phyloP scores from a whole-genome alignment of 1,139 yeast genomes.

The Arxiozyma slooffiae region DNA sequence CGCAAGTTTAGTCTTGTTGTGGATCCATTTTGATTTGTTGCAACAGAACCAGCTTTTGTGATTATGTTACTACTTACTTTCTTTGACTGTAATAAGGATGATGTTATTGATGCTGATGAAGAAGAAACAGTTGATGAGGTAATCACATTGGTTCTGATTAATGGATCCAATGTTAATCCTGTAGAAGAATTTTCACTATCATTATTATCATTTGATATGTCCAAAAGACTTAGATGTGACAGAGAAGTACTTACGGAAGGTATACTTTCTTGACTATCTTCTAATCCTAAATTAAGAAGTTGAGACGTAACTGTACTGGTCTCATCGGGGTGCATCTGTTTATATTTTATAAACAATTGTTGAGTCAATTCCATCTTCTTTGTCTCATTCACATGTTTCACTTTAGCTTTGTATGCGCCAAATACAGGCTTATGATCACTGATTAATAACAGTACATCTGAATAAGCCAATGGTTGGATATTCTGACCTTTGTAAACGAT shows the following conservation, averaged over 20 bases:
- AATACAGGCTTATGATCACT: conserved; percentile 93
- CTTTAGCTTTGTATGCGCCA: conserved; percentile 57
- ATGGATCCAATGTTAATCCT: neutral
- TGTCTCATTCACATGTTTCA: conserved; percentile 54
- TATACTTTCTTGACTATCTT: conserved; percentile 1
- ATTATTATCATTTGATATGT: neutral
- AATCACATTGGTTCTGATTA: neutral
- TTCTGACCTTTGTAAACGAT: conserved; percentile 53
- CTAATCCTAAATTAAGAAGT: conserved; percentile 9
- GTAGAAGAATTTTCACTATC: neutral
- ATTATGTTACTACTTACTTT: conserved; percentile 1
- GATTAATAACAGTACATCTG: conserved; percentile 44
- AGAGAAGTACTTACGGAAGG: neutral
- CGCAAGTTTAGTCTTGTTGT: conserved; percentile 17
- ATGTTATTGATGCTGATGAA: conserved; percentile 5
- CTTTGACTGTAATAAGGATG: conserved; percentile 6
- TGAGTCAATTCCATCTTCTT: conserved; percentile 42
- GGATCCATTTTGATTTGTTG: neutral
- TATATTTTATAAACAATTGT: conserved; percentile 45
- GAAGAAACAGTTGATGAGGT: neutral
- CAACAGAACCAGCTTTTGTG: neutral
- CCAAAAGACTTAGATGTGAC: neutral
- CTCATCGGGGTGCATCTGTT: conserved; percentile 24
- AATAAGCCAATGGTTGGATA: conserved; percentile 48
- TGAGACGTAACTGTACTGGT: conserved; percentile 18